Percentiles rank a stretch among this genome's conserved stretches.
These are phyloP conservation scores for Kwoniella sp. DNA, from an alignment of 768 basidiomycete genomes.

Conservation along the genomic window DNA sequence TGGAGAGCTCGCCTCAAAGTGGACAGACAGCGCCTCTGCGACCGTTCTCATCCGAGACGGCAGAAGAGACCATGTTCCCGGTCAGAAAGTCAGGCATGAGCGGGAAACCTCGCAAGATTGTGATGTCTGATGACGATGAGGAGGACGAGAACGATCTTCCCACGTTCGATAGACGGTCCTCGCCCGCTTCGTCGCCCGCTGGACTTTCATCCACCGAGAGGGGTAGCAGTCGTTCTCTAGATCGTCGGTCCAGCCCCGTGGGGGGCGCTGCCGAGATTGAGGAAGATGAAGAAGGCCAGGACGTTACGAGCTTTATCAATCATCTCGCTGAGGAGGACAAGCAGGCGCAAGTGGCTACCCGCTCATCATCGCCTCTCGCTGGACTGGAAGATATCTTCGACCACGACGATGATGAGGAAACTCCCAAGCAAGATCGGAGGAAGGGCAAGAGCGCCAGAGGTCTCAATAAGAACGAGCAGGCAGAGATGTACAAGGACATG, in stretches of 20 bases:
- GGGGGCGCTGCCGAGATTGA: background rate
- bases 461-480: slow-evolving; percentile 26
- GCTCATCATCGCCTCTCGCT: slow-evolving; percentile 7
- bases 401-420: slow-evolving; percentile 16
- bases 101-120: slow-evolving; percentile 5
- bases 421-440: background rate
- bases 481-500: slow-evolving; percentile 23
- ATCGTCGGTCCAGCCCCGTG: background rate
- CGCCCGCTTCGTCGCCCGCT: background rate
- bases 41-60: slow-evolving; percentile 5
- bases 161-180: background rate
- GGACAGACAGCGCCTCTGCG: background rate
- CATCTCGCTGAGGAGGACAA: background rate
- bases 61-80: slow-evolving; percentile 18
- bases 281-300: slow-evolving; percentile 1
- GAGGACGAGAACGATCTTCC: slow-evolving; percentile 6
- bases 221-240: slow-evolving; percentile 2
- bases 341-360: background rate
- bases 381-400: slow-evolving; percentile 13
- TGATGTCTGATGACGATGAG: slow-evolving; percentile 23
- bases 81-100: slow-evolving; percentile 17
- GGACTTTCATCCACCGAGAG: slow-evolving; percentile 6
- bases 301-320: background rate
- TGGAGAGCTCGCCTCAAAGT: background rate
- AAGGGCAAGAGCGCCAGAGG: slow-evolving; percentile 7